Conservation (phyloP, 2,329 filamentous ascomycete species). For the Aspergillus pseudoviridinutans region DNA sequence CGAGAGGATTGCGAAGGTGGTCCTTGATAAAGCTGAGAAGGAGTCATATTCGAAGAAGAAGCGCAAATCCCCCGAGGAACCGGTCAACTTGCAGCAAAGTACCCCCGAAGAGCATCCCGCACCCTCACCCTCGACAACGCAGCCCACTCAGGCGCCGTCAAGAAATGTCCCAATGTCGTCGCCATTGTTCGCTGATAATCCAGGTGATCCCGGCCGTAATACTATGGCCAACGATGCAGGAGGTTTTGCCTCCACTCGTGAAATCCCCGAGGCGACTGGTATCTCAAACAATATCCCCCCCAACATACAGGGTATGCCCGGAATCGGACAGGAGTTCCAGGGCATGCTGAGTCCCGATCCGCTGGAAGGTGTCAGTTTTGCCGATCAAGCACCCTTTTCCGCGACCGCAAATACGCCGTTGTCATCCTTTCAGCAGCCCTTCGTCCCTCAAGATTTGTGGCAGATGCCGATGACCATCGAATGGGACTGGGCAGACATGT, state of each 20-base stretch:
- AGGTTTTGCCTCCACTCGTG: slow-evolving; percentile 22
- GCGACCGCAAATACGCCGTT: slow-evolving; percentile 29
- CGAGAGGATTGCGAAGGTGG: slow-evolving; percentile 84
- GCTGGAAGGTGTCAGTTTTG: slow-evolving; percentile 30
- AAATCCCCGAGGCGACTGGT: slow-evolving; percentile 19
- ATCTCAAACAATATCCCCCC: slow-evolving; percentile 22
- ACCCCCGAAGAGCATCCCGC: slow-evolving; percentile 15
- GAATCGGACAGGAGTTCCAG: slow-evolving; percentile 32
- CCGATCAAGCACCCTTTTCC: slow-evolving; percentile 27
- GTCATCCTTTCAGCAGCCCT: slow-evolving; percentile 69
- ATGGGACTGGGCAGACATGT: slow-evolving; percentile 68
- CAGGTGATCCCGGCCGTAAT: slow-evolving; percentile 12
- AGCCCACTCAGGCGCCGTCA: slow-evolving; percentile 19
- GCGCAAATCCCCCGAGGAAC: slow-evolving; percentile 65
- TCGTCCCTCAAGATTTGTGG: slow-evolving; percentile 90
- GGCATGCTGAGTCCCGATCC: slow-evolving; percentile 36
- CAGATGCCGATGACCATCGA: slow-evolving; percentile 94
- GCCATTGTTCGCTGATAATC: slow-evolving; percentile 21
- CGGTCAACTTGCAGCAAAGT: slow-evolving; percentile 16
- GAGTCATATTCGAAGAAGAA: slow-evolving; percentile 78
- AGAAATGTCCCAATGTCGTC: slow-evolving; percentile 22
- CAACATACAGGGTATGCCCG: slow-evolving; percentile 25
- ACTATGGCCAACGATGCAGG: slow-evolving; percentile 13
- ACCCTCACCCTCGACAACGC: slow-evolving; percentile 19
- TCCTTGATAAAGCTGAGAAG: slow-evolving; percentile 86